phyloP scores from a whole-genome alignment of 495 filamentous ascomycete species.

The Aspergillus panamensis region DNA sequence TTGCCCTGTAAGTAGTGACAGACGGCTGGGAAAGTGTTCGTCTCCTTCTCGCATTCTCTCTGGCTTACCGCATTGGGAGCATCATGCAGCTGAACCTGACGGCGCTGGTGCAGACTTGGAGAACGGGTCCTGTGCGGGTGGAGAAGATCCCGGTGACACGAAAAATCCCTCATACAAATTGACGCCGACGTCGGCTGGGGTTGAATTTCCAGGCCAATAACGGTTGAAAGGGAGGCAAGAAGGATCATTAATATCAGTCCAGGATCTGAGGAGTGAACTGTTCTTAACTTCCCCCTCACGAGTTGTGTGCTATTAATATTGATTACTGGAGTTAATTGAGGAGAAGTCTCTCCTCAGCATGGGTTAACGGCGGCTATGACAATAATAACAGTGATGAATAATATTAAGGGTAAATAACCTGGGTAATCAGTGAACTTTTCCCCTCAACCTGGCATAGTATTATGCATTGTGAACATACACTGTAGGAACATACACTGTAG shows the following conservation, averaged over 20 bases:
- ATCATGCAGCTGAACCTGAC: slow-evolving; percentile 16
- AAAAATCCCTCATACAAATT: slow-evolving; percentile 26
- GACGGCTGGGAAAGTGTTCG: not conserved
- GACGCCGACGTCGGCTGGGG: slow-evolving; percentile 6
- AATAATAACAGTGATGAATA: not conserved
- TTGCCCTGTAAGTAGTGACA: not conserved
- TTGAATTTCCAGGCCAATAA: slow-evolving; percentile 7
- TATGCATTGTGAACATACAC: no score
- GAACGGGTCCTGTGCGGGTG: slow-evolving; percentile 19
- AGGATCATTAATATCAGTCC: not conserved
- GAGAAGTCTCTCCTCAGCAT: not conserved
- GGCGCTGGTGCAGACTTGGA: slow-evolving; percentile 15
- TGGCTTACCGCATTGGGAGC: slow-evolving; percentile 22
- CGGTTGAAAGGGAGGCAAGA: not conserved
- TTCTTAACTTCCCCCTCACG: not conserved
- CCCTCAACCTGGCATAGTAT: no score
- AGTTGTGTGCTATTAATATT: not conserved
- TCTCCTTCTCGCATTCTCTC: slow-evolving; percentile 3
- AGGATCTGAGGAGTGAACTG: no score
- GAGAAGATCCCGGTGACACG: slow-evolving; percentile 2
- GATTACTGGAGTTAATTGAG: not conserved
- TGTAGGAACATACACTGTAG: no score
- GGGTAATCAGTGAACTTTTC: no score
- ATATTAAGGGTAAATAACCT: no score
- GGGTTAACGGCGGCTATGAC: not conserved